phyloP scores from a whole-genome alignment of 2,329 filamentous ascomycete genomes.

The Aspergillus persii region DNA sequence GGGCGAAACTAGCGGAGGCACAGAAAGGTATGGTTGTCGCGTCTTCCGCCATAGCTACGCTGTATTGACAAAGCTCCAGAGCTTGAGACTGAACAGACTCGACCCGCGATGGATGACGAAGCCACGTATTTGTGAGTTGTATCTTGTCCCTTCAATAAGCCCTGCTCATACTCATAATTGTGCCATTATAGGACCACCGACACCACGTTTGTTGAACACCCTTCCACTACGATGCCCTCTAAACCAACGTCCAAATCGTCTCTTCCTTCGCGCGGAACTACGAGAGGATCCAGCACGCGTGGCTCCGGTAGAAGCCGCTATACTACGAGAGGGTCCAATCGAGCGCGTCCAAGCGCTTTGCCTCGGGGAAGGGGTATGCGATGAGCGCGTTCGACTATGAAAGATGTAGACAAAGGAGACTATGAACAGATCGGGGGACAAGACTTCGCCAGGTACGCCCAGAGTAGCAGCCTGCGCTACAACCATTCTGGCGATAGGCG shows the following conservation, averaged over 20 bases:
- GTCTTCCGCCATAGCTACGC: neutral
- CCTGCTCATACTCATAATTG: constrained; percentile 7
- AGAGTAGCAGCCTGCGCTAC: neutral
- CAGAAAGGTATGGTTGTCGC: constrained; percentile 40
- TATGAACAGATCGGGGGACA: neutral
- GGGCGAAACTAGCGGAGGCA: constrained; percentile 59
- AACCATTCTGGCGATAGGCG: too few relatives aligned
- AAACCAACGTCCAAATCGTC: constrained; percentile 42
- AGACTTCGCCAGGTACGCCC: neutral
- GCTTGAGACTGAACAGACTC: constrained; percentile 30
- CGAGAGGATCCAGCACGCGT: constrained; percentile 23
- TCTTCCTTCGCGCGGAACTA: constrained; percentile 23
- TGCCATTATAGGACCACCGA: constrained; percentile 70
- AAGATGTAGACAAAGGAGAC: neutral
- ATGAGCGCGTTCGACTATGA: constrained; percentile 20
- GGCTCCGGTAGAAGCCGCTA: constrained; percentile 31
- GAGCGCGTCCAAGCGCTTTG: constrained; percentile 37
- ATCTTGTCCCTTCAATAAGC: neutral
- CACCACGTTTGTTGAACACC: constrained; percentile 86
- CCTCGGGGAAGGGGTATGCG: constrained; percentile 40
- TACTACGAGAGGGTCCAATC: constrained; percentile 35
- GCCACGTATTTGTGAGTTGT: constrained; percentile 77
- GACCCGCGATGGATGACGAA: constrained; percentile 57
- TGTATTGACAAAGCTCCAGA: constrained; percentile 26
- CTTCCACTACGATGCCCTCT: constrained; percentile 51